Percentiles rank a stretch among this genome's conserved stretches.
phyloP scores from a whole-genome alignment of 1,284 basidiomycete genomes.

The Rhodotorula mucilaginosa region DNA sequence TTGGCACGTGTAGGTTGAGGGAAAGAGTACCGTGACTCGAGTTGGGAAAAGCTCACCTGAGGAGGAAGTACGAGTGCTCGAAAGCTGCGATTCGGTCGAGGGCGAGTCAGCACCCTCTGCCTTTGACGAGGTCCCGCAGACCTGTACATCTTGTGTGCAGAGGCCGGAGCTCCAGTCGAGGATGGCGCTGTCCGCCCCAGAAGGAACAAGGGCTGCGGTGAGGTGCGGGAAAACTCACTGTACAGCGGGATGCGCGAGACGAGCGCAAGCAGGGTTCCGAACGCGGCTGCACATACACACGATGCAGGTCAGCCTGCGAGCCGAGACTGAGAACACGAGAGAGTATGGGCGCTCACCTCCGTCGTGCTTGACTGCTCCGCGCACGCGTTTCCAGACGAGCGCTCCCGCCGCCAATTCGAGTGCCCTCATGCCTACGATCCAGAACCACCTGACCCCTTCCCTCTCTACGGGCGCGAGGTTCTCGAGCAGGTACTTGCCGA shows the following conservation, averaged over 20 bases:
- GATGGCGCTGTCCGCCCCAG: no score
- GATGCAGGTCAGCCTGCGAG: background rate
- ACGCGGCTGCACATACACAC: slow-evolving; percentile 15
- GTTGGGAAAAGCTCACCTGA: slow-evolving; percentile 8
- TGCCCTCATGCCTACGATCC: slow-evolving; percentile 30
- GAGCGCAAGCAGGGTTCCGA: slow-evolving; percentile 29
- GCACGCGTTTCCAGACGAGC: slow-evolving; percentile 29
- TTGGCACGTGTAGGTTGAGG: no score
- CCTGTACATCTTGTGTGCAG: no score
- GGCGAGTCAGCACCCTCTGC: no score
- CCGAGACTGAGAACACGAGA: no score
- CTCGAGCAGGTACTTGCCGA: slow-evolving; percentile 28
- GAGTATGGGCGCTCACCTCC: slow-evolving; percentile 21
- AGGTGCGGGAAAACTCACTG: background rate
- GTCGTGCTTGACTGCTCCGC: slow-evolving; percentile 20
- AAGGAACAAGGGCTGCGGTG: no score
- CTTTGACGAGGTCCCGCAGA: background rate
- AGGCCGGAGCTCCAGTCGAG: no score
- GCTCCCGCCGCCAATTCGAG: slow-evolving; percentile 32
- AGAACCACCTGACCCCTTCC: slow-evolving; percentile 37
- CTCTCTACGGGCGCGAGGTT: slow-evolving; percentile 42
- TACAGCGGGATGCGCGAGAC: slow-evolving; percentile 31
- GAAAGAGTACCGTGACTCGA: no score
- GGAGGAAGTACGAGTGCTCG: slow-evolving; percentile 38
- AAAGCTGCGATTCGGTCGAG: slow-evolving; percentile 5